Evolutionary conservation across 2,329 filamentous ascomycete species (phyloP).

Genomic region (Ophiostoma himal-ulmi): DNA sequence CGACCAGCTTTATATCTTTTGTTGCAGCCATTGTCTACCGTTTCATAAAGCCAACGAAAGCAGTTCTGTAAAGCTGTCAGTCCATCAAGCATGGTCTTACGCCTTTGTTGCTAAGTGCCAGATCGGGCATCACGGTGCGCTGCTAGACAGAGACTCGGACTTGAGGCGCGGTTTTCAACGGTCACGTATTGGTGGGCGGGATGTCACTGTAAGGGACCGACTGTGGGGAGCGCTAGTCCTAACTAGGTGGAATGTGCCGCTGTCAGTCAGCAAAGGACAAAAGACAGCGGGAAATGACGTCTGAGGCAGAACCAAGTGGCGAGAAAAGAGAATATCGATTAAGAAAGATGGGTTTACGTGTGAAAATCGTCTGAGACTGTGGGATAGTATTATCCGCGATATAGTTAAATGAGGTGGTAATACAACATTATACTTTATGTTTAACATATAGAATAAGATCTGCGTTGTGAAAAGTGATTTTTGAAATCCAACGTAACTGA

Average conservation of each 20-base stretch:
- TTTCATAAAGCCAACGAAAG: not conserved
- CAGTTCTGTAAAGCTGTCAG: not conserved
- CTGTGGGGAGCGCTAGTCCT: constrained; percentile 2
- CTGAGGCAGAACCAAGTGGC: not conserved
- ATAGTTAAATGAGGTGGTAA: too few relatives aligned
- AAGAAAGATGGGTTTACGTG: too few relatives aligned
- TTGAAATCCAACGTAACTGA: too few relatives aligned
- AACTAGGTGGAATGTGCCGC: not conserved
- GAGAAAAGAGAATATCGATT: not conserved
- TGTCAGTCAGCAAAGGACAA: not conserved
- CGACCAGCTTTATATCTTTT: not conserved
- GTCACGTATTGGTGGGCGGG: not conserved
- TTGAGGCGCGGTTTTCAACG: not conserved
- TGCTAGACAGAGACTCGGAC: not conserved
- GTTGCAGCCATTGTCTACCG: not conserved
- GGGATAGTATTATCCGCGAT: too few relatives aligned
- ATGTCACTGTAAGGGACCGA: not conserved
- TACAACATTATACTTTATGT: too few relatives aligned
- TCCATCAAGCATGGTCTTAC: not conserved
- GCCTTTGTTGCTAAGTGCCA: not conserved
- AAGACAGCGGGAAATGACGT: not conserved
- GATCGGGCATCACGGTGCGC: constrained; percentile 2
- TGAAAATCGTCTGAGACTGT: too few relatives aligned
- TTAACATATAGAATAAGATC: too few relatives aligned
- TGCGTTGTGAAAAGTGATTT: too few relatives aligned